Conservation (phyloP, 176 grass and related monocot genomes). For the Ensete glaucum region DNA sequence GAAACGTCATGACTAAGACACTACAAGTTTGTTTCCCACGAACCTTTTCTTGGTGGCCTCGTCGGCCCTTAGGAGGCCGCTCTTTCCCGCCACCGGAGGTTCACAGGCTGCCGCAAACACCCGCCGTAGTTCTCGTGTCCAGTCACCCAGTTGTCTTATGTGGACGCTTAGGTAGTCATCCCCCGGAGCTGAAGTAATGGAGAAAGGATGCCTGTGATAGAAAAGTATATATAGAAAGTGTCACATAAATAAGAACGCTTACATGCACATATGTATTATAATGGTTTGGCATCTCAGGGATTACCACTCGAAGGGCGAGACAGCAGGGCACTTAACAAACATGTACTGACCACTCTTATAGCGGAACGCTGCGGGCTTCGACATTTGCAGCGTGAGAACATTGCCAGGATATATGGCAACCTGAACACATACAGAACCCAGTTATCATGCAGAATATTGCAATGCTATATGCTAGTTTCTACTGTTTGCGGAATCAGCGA, state of each 20-base stretch:
- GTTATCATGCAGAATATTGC: too few relatives aligned
- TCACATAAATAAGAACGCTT: too few relatives aligned
- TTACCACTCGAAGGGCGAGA: constrained; percentile 98
- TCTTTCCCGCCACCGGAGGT: constrained; percentile 77
- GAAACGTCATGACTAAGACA: not conserved
- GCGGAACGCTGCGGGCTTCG: constrained; percentile 69
- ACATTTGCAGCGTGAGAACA: constrained; percentile 92
- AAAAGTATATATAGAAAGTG: not conserved
- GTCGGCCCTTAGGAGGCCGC: constrained; percentile 87
- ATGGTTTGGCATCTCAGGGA: constrained; percentile 18
- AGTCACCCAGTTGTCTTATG: constrained; percentile 90
- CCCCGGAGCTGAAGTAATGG: constrained; percentile 91
- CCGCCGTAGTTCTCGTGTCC: constrained; percentile 86
- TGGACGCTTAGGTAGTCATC: constrained; percentile 92
- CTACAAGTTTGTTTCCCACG: not conserved
- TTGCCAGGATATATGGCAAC: constrained; percentile 97
- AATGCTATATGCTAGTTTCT: too few relatives aligned
- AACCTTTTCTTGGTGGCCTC: constrained; percentile 90
- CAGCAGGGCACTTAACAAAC: constrained; percentile 96
- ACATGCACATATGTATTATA: too few relatives aligned
- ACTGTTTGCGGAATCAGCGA: not conserved
- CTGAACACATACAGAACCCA: constrained; percentile 25
- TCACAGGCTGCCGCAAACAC: constrained; percentile 84
- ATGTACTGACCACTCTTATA: constrained; percentile 99
- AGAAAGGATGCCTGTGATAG: constrained; percentile 85